A percentile compares a stretch with the other conserved stretches of the same genome.
These are phyloP conservation scores for Penstemon barbatus DNA, from an alignment of 257 asterid species.

Conservation along the genomic window DNA sequence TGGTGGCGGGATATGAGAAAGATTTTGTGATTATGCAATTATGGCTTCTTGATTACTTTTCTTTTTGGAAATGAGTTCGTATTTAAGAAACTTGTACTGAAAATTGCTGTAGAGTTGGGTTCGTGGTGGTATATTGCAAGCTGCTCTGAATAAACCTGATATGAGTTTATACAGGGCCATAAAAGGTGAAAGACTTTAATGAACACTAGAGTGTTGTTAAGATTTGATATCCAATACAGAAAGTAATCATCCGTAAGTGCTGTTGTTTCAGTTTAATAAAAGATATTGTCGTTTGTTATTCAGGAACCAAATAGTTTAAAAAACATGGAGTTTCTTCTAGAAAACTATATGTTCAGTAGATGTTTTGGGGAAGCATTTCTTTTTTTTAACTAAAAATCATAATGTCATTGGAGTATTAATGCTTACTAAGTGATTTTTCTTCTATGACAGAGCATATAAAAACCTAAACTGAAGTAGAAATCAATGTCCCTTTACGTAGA, in stretches of 20 bases:
- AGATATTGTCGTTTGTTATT: background rate
- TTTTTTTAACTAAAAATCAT: background rate
- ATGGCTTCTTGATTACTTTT: background rate
- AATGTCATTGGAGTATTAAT: background rate
- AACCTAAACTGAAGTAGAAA: background rate
- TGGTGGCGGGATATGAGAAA: conserved; percentile 36
- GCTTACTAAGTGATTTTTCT: background rate
- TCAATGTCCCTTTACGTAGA: background rate
- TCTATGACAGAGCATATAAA: background rate
- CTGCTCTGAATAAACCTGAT: background rate
- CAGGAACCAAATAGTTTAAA: background rate
- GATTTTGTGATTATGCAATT: conserved; percentile 14
- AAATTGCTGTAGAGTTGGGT: conserved; percentile 1
- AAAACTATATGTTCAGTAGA: background rate
- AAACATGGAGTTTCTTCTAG: background rate
- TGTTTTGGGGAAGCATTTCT: background rate
- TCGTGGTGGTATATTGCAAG: background rate
- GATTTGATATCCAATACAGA: background rate
- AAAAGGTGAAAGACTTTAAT: background rate
- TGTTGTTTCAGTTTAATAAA: background rate
- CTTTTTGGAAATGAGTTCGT: conserved; percentile 1
- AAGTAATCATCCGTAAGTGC: background rate
- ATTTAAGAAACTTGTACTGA: background rate
- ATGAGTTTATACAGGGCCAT: background rate
- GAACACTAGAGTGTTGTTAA: background rate